Evolutionary conservation across 441 rosid species (phyloP).

Genomic region (Gossypium schwendimanii): DNA sequence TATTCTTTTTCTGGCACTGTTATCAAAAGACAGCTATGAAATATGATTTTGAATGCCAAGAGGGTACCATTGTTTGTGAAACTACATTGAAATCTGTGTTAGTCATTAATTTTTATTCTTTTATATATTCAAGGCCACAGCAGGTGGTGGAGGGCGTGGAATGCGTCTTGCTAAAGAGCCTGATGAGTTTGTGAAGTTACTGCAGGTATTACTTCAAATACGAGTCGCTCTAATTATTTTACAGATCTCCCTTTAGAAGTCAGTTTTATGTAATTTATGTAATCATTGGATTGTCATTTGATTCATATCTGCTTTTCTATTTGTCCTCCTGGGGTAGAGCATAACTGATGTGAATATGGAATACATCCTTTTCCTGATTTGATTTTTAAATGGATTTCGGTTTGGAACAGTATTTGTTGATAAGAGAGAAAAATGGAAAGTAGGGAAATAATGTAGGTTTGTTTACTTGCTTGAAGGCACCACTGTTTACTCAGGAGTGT

Average conservation of each 20-base stretch:
- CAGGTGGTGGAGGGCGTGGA: slow-evolving; percentile 99
- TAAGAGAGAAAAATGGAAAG: not conserved
- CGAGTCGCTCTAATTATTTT: not conserved
- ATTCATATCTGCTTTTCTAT: not conserved
- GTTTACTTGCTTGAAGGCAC: not conserved
- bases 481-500: not conserved
- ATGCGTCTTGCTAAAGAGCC: slow-evolving; percentile 96
- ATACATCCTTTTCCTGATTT: not conserved
- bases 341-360: not conserved
- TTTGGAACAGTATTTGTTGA: not conserved
- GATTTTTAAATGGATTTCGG: not conserved
- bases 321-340: not conserved
- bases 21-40: not conserved
- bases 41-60: not conserved
- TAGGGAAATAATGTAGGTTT: not conserved
- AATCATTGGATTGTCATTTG: not conserved
- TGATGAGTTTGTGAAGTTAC: slow-evolving; percentile 82
- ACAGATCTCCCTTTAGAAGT: not conserved
- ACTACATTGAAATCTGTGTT: not conserved
- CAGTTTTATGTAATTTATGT: not conserved
- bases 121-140: slow-evolving; percentile 63
- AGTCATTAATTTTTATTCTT: not conserved
- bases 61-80: slow-evolving; percentile 1
- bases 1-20: not conserved
- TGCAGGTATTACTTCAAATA: slow-evolving; percentile 52